Conservation (phyloP, 2,329 filamentous ascomycete species). For the Hypoxylon sp. region DNA sequence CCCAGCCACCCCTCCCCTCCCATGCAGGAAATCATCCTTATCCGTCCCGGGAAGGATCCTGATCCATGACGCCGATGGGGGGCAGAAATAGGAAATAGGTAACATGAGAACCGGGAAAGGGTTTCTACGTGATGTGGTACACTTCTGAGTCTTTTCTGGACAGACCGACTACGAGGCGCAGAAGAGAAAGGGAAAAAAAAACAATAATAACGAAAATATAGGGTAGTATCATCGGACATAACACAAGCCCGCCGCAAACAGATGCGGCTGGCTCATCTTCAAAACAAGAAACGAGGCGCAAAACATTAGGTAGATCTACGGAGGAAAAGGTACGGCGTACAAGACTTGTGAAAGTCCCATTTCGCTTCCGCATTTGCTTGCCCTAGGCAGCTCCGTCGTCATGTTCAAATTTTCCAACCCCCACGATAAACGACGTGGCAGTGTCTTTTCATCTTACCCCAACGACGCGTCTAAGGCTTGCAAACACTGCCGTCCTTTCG, state of each 20-base stretch:
- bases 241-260: constrained; percentile 3
- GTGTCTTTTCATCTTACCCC: constrained; percentile 21
- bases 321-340: not conserved
- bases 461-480: constrained; percentile 1
- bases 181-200: not conserved
- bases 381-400: constrained; percentile 1
- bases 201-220: not conserved
- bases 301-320: not conserved
- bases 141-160: constrained; percentile 10
- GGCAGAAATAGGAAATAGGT: not conserved
- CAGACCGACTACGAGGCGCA: not conserved
- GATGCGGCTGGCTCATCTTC: constrained; percentile 11
- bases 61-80: constrained; percentile 4
- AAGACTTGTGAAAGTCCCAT: constrained; percentile 1
- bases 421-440: not conserved
- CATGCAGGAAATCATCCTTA: constrained; percentile 10
- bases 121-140: constrained; percentile 3
- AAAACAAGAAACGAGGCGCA: constrained; percentile 20
- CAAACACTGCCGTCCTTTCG: constrained; percentile 3
- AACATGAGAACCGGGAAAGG: too few species aligned
- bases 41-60: constrained; percentile 23
- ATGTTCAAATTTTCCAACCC: not conserved
- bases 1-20: not conserved
- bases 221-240: constrained; percentile 19
- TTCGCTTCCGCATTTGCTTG: not conserved